Base-by-base conservation (phyloP, 495 filamentous ascomycete genomes). In the Articulospora tetracladia region DNA sequence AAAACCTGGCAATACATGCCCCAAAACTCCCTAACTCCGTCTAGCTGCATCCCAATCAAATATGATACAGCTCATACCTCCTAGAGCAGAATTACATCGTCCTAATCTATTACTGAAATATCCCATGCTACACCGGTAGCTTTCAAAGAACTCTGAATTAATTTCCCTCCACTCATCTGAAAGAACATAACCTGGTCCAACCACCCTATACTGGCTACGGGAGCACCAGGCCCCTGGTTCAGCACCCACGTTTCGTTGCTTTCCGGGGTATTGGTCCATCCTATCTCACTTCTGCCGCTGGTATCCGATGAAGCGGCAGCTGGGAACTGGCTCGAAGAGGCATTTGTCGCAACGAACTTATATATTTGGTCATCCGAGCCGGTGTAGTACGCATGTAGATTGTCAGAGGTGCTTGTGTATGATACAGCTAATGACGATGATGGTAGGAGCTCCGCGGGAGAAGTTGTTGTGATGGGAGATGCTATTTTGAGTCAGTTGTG, bases 221-320 rank as follows among this genome's bases (percentile, higher is more conserved):
- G 24, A 30, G 15, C 55, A 10, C 39, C 55, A 19, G 41, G 41
- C 39, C 55, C 44, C 41, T 48, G 24, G 0, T 22, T 26, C n/a
- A 30, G 10, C 19, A 26, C 19, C 39, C 24, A 49, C 10, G 41
- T 25, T 10, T 57, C 41, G 19, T 32, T 30, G 12, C 12, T 50
- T 13, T 49, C 12, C 23, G 55, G 41, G 12, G 55, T 57, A 20
- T 57, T 49, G 11, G 39, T n/a, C 55, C 41, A 57, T 32, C 55
- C 41, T 20, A 27, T 7, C 12, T 12, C 34, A n/a, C 15, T 28
- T 12, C 39, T 30, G 15, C 55, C 41, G 26, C 36, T 57, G 11
- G 15, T 19, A n/a, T 57, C 26, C 3, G 55, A 57, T 0, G 54
- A 57, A 4, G 26, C 41, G 27, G 54, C 36, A n/a, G 36, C 39